These are phyloP conservation scores for Aspergillus sclerotiicarbonarius DNA, from an alignment of 495 filamentous ascomycete species.

Conservation along the genomic window DNA sequence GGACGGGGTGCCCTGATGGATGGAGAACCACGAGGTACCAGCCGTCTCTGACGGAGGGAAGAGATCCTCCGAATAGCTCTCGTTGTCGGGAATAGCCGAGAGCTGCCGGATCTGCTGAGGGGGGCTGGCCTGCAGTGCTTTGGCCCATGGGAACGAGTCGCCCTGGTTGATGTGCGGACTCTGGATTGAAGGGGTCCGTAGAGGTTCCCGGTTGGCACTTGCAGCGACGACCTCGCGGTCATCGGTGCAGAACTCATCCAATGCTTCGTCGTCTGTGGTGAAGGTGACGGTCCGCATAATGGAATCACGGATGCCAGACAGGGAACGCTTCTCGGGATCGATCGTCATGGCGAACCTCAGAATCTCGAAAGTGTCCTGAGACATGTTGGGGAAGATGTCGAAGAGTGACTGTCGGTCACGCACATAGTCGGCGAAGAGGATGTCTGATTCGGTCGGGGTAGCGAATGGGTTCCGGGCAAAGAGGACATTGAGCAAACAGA, in stretches of 20 bases:
- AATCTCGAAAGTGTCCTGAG: slow-evolving; percentile 93
- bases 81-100: slow-evolving; percentile 76
- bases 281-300: slow-evolving; percentile 81
- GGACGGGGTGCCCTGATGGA: slow-evolving; percentile 68
- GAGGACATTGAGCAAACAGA: slow-evolving; percentile 92
- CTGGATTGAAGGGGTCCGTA: slow-evolving; percentile 92
- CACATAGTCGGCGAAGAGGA: slow-evolving; percentile 87
- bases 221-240: slow-evolving; percentile 69
- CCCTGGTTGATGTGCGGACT: slow-evolving; percentile 77
- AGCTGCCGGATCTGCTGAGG: slow-evolving; percentile 77
- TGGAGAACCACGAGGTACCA: slow-evolving; percentile 70
- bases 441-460: slow-evolving; percentile 79
- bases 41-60: slow-evolving; percentile 76
- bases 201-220: slow-evolving; percentile 88
- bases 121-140: slow-evolving; percentile 77
- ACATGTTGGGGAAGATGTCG: slow-evolving; percentile 98
- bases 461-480: slow-evolving; percentile 96
- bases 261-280: slow-evolving; percentile 85
- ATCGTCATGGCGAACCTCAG: slow-evolving; percentile 82
- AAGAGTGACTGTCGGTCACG: slow-evolving; percentile 92
- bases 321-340: slow-evolving; percentile 84
- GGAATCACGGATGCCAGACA: slow-evolving; percentile 70
- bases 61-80: slow-evolving; percentile 81
- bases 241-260: slow-evolving; percentile 92
- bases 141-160: slow-evolving; percentile 92